A percentile compares a stretch with the other conserved stretches of the same genome.
phyloP scores from a whole-genome alignment of 768 basidiomycete genomes.

The Gymnopilus junonius region DNA sequence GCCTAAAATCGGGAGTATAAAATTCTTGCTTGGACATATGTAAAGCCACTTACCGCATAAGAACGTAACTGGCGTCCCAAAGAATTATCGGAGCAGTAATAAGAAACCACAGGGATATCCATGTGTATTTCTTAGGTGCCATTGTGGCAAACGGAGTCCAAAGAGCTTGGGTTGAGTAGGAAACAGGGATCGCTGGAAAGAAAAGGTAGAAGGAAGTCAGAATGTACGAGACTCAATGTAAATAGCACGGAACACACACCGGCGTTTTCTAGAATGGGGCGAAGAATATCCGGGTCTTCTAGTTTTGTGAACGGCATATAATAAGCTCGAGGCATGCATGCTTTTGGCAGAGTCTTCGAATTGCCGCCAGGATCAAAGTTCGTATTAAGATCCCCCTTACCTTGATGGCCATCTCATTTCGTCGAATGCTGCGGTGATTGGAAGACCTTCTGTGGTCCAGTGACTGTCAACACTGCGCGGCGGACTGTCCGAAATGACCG shows the following conservation, averaged over 20 bases:
- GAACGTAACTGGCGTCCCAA: slow-evolving; percentile 70
- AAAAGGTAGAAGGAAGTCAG: not conserved
- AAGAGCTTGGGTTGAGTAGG: not conserved
- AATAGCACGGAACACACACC: slow-evolving; percentile 3
- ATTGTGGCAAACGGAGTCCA: slow-evolving; percentile 5
- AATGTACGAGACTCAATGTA: not conserved
- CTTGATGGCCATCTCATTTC: slow-evolving; percentile 17
- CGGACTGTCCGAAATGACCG: not conserved
- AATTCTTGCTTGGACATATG: not conserved
- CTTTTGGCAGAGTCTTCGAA: slow-evolving; percentile 20
- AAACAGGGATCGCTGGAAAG: not conserved
- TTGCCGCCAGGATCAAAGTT: slow-evolving; percentile 22
- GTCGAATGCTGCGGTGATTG: slow-evolving; percentile 17
- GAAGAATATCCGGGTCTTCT: slow-evolving; percentile 13
- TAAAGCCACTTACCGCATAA: slow-evolving; percentile 36
- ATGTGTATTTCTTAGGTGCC: slow-evolving; percentile 14
- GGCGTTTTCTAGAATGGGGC: slow-evolving; percentile 8
- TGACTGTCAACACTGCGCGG: not conserved
- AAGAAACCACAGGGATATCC: slow-evolving; percentile 17
- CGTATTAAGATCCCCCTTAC: slow-evolving; percentile 13
- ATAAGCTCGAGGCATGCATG: slow-evolving; percentile 8
- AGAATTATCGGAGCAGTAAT: slow-evolving; percentile 58
- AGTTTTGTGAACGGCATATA: slow-evolving; percentile 8
- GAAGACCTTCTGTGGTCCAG: not conserved
- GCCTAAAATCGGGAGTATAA: slow-evolving; percentile 25